Evolutionary conservation across 257 asterid species (phyloP).

Genomic region (Solanum sitiens): DNA sequence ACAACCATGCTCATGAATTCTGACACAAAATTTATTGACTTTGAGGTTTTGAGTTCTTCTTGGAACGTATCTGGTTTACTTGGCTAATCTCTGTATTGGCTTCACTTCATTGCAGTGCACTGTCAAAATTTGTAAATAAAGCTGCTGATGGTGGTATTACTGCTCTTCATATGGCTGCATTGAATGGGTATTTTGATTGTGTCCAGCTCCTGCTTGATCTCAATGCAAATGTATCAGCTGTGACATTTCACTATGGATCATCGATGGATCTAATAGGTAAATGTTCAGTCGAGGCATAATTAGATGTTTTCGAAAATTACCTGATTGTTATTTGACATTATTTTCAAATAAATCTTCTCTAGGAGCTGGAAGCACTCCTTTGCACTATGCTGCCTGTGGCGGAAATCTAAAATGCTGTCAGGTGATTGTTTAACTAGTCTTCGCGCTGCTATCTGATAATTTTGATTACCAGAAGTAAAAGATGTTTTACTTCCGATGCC

Average conservation of each 20-base stretch:
- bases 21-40: not conserved
- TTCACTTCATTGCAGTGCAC: slow-evolving; percentile 41
- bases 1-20: not conserved
- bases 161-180: slow-evolving; percentile 98
- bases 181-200: slow-evolving; percentile 93
- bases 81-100: not conserved
- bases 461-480: not conserved
- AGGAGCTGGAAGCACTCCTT: slow-evolving; percentile 98
- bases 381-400: slow-evolving; percentile 99
- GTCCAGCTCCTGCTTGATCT: slow-evolving; percentile 94
- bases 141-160: slow-evolving; percentile 98
- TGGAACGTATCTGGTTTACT: not conserved
- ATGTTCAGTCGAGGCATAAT: not conserved
- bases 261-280: slow-evolving; percentile 93
- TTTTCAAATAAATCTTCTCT: not conserved
- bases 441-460: not conserved
- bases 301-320: not conserved
- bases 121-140: slow-evolving; percentile 77
- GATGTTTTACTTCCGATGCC: not conserved
- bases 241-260: slow-evolving; percentile 89
- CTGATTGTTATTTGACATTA: not conserved
- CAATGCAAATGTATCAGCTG: slow-evolving; percentile 68
- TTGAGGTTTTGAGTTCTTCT: not conserved
- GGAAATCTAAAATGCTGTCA: slow-evolving; percentile 96
- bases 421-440: slow-evolving; percentile 27